phyloP scores from a whole-genome alignment of 2,329 filamentous ascomycete species.

The Phaeosphaeriaceae sp. region DNA sequence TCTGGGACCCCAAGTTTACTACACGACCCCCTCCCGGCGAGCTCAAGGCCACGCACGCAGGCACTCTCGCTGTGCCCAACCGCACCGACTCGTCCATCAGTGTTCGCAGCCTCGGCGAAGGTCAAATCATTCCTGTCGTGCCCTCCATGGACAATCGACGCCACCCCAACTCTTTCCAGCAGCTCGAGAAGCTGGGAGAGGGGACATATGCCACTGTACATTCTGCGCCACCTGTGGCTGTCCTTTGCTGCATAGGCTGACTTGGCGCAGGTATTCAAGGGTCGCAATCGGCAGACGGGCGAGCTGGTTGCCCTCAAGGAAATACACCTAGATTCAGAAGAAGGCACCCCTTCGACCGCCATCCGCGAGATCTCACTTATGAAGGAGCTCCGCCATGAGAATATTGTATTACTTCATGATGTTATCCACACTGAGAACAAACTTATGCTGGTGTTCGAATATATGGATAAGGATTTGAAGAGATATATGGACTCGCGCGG shows the following conservation, averaged over 20 bases:
- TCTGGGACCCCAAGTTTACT: slow-evolving; percentile 58
- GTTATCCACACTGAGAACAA: slow-evolving; percentile 99
- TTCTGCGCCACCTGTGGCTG: slow-evolving; percentile 6
- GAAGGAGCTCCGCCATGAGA: slow-evolving; percentile 99
- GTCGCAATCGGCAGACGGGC: slow-evolving; percentile 93
- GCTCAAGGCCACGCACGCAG: slow-evolving; percentile 57
- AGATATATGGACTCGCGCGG: slow-evolving; percentile 97
- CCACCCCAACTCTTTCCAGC: slow-evolving; percentile 97
- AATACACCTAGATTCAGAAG: slow-evolving; percentile 97
- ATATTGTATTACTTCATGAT: slow-evolving; percentile 96
- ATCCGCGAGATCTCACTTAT: slow-evolving; percentile 98
- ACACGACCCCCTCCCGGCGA: slow-evolving; percentile 53
- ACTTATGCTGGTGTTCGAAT: slow-evolving; percentile 98
- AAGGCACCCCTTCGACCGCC: slow-evolving; percentile 94
- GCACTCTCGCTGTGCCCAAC: slow-evolving; percentile 54
- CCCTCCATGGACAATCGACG: slow-evolving; percentile 83
- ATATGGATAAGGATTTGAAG: slow-evolving; percentile 98
- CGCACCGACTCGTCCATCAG: slow-evolving; percentile 60
- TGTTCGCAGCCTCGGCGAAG: slow-evolving; percentile 55
- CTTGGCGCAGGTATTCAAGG: slow-evolving; percentile 87
- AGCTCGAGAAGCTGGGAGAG: slow-evolving; percentile 97
- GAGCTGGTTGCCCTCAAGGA: slow-evolving; percentile 97
- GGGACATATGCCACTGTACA: slow-evolving; percentile 96
- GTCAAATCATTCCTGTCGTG: slow-evolving; percentile 41
- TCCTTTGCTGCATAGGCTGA: slow-evolving; percentile 24